These are phyloP conservation scores for Yarrowia keelungensis DNA, from an alignment of 805 yeast genomes.

Conservation along the genomic window DNA sequence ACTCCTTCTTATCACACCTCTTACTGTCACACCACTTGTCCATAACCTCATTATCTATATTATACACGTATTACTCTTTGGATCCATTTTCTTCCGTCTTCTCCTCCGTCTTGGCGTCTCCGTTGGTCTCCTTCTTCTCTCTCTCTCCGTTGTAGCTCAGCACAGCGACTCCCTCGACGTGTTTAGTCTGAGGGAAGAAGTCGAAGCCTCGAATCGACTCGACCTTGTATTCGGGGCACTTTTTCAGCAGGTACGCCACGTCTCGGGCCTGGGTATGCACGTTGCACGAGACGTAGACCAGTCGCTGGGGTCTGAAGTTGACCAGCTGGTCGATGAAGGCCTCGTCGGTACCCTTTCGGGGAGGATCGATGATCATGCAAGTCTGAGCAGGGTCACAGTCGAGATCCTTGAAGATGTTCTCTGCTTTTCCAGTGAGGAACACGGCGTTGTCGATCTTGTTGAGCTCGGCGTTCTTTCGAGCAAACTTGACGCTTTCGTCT, in stretches of 20 bases:
- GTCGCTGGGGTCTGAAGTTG: conserved; percentile 79
- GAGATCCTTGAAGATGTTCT: conserved; percentile 74
- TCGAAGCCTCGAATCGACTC: conserved; percentile 94
- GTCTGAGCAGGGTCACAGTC: conserved; percentile 74
- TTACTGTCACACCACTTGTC: background rate
- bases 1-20: too few relatives aligned
- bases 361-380: conserved; percentile 93
- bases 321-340: conserved; percentile 85
- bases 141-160: conserved; percentile 46
- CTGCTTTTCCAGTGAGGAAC: conserved; percentile 92
- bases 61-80: background rate
- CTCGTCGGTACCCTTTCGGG: conserved; percentile 95
- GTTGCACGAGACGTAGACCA: conserved; percentile 96
- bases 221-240: conserved; percentile 63
- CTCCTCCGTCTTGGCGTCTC: background rate
- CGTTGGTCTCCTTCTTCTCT: background rate
- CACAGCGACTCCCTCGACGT: conserved; percentile 88
- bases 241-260: conserved; percentile 79
- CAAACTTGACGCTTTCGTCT: conserved; percentile 89
- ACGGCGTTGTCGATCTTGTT: conserved; percentile 80
- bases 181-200: conserved; percentile 95
- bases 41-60: background rate
- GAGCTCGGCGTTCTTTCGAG: conserved; percentile 75
- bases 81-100: background rate
- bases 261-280: conserved; percentile 98